Percentiles rank a stretch among this genome's conserved stretches.
Conservation (phyloP, 148 eudicot genomes). For the Euryodendron excelsum region DNA sequence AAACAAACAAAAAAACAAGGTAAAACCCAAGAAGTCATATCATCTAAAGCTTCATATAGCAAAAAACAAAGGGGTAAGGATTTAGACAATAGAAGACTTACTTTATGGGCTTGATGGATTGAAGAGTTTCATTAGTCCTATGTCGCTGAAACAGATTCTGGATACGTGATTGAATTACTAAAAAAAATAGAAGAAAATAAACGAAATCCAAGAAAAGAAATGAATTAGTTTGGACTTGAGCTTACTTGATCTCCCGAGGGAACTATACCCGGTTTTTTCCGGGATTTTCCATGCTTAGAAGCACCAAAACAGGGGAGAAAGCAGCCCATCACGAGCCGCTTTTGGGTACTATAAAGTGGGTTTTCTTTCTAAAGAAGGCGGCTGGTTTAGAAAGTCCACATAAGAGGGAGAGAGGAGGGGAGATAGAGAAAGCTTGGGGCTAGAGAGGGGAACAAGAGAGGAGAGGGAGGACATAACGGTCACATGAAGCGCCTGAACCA, state of each 20-base stretch:
- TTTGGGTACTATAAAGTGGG: not conserved
- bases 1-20: not conserved
- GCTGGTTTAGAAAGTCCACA: not conserved
- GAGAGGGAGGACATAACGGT: not conserved
- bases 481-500: not conserved
- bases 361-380: not conserved
- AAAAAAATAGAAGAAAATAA: not conserved
- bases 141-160: constrained; percentile 27
- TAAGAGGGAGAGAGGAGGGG: not conserved
- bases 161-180: not conserved
- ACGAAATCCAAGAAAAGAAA: not conserved
- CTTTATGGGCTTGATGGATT: constrained; percentile 12
- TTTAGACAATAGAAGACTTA: no score
- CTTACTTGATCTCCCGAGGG: constrained; percentile 5
- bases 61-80: not conserved
- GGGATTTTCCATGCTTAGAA: constrained; percentile 23
- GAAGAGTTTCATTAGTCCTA: constrained; percentile 30
- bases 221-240: not conserved
- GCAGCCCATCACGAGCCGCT: constrained; percentile 40
- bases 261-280: not conserved
- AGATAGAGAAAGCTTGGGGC: not conserved
- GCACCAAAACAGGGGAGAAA: constrained; percentile 43
- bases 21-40: not conserved
- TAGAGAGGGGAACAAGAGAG: not conserved
- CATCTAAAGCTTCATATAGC: not conserved